Base-by-base conservation (phyloP, 306 rosid species). In the Acacia crassicarpa region DNA sequence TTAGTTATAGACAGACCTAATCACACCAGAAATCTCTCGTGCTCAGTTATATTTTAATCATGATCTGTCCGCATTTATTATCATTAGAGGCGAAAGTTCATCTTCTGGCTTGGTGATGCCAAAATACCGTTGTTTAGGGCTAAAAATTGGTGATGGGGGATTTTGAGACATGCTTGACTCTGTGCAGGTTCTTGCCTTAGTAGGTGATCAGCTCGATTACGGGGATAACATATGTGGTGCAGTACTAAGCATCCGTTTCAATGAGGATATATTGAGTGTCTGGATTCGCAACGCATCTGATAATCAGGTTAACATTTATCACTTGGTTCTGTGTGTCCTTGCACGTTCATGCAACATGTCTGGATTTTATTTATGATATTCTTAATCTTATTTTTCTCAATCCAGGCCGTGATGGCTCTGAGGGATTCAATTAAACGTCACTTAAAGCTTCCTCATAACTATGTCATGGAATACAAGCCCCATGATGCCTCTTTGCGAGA, bases 391-490 rank as follows among this genome's bases (percentile, higher is more conserved):
- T 19, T 32, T 84, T 67, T 78, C 74, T 41, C 67, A 72, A 84
- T 30, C 74, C 89, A 95, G 98, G 97, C 98, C 20, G 97, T 95
- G 56, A 95, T 95, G 97, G 97, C 90, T 79, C 84, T 94, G 75
- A 91, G 99, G 84, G 98, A 95, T 82, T 84, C 99, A 3, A 93
- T 95, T 61, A 95, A 95, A 86, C 92, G 96, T 41, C 94, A 93
- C 90, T 66, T 95, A 16, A 95, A 95, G 91, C 97, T 95, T 82
- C 98, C 98, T 49, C 95, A 90, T 25, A 78, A 91, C 84, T 95
- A 95, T 76, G 89, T 95, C 56, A 93, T 95, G 99, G 99, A 95
- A 84, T 95, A 95, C 91, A 95, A 95, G 88, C 93, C 97, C 25
- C 99, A 95, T 20, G 96, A 95, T 46, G 99, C 99, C 22, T 95